Base-by-base conservation (phyloP, 164 flowering plant genomes). In the Vitis cinerea region DNA sequence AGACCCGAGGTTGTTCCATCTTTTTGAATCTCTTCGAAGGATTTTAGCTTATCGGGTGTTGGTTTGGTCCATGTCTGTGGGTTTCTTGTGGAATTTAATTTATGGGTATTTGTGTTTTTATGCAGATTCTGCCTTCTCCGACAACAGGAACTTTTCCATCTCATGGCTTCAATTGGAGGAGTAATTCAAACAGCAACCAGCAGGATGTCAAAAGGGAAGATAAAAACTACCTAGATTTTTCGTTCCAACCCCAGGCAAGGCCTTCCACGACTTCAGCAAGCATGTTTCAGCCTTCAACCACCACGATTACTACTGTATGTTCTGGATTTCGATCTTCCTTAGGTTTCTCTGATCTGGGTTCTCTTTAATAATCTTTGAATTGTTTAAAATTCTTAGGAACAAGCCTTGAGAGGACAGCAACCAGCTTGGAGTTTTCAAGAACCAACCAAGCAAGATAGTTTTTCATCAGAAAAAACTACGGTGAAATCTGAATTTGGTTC, bases 91-190 rank as follows among this genome's bases (percentile, higher is more conserved):
- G 50, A 50, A 9, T 73, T 60, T 55, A 50, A 23, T 44, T 57
- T 6, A 9, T 55, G 12, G 4, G 64, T 57, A 62, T 70, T 57
- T 61, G 64, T 13, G 66, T 60, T 30, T 16, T 1, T 51, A 14
- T 72, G 64, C 85, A 87, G 91, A 66, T 85, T 74, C 63, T 88
- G 57, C 86, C 92, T 23, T 88, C 92, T 61, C 92, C 92, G 30
- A 88, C 92, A 0, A 88, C 92, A 3, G 92, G 92, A 65, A 49
- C 85, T 15, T 85, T 87, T 63, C 82, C 84, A 4, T 54, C 75
- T 61, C 84, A 78, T 8, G 65, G 58, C 63, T 78, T 78, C 63
- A 71, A 79, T 63, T 86, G 88, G 92, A 83, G 79, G 66, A 68
- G 27, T 54, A 76, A 73, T 65, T 74, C 78, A 10, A 66, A 59